Evolutionary conservation across 768 basidiomycete genomes (phyloP), one percentile per base, ranked within the genome.

Genomic region (Psilocybe cyanescens): DNA sequence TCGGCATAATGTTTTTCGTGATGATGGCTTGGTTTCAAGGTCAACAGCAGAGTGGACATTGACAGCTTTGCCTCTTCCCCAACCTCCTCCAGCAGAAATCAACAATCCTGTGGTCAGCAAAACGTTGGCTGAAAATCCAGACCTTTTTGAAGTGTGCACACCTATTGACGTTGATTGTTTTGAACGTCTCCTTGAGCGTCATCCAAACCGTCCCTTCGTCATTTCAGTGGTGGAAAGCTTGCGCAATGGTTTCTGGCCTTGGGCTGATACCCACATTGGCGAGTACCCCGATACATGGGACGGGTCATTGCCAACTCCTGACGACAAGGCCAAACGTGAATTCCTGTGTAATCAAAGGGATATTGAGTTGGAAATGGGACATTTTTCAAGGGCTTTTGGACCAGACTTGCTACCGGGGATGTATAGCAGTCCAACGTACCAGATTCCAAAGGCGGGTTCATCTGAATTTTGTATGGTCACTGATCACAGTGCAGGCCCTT

Each of bases 181-280:
- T 33, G 56, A 76, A 50, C 7, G 44, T 2, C 65, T 75, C 0
- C 60, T 81, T 0, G 7, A 4, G 0, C 3, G 28, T 1, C 81
- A 82, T 60, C 78, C 80, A 0, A 82, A 81, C 53, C 72, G 60
- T 8, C 44, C 65, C 0, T 75, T 79, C 28, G 79, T 82, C 0
- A 4, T 63, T 0, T 82, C 76, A 0, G 73, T 82, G 1, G 37
- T 61, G 7, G 7, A 30, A 0, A 70, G 71, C 0, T 66, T 84
- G 0, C 58, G 66, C 0, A 64, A 78, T 1, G 81, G 82, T 1
- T 82, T 82, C 64, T 83, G 81, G 82, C 83, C 82, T 0, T 78
- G 60, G 57, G 76, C 76, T 0, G 60, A 75, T 14, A 75, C 74
- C 4, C 52, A 49, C 44, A 28, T 63, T 19, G 55, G 48, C 1